phyloP scores from a whole-genome alignment of 2,329 filamentous ascomycete species.

The Sporothrix schenckii region DNA sequence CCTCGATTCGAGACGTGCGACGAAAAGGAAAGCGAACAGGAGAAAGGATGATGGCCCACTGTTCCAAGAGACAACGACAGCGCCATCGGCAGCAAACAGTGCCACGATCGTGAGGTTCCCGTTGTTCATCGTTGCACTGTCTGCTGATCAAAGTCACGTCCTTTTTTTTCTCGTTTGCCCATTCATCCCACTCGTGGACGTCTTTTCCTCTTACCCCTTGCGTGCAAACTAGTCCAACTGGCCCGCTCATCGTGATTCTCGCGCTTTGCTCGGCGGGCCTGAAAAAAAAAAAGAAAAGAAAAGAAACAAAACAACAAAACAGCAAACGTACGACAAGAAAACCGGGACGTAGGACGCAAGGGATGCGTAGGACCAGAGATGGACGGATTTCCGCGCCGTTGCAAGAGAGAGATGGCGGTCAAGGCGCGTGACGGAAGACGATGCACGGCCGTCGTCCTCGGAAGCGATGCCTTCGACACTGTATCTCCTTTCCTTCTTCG shows the following conservation, averaged over 20 bases:
- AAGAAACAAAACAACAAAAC: neutral
- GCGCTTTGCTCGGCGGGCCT: neutral
- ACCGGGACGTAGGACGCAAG: neutral
- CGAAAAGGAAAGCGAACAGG: too few species aligned
- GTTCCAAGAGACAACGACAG: too few species aligned
- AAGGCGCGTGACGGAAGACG: neutral
- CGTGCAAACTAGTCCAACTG: neutral
- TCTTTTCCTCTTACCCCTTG: constrained; percentile 16
- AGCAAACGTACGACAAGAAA: too few species aligned
- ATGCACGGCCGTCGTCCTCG: neutral
- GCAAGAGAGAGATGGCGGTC: constrained; percentile 3
- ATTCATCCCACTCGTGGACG: neutral
- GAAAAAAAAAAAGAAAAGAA: neutral
- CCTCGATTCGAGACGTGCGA: too few species aligned
- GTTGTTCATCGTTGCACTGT: neutral
- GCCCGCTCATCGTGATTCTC: neutral
- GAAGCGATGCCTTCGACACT: neutral
- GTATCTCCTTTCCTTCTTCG: neutral
- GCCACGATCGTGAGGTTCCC: too few species aligned
- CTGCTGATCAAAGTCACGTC: neutral
- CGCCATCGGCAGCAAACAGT: too few species aligned
- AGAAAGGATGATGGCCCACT: too few species aligned
- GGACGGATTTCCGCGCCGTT: neutral
- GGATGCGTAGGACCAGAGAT: neutral
- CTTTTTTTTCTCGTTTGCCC: neutral